Evolutionary conservation across 1,284 basidiomycete genomes (phyloP).

Genomic region (Takashimella tepidaria): DNA sequence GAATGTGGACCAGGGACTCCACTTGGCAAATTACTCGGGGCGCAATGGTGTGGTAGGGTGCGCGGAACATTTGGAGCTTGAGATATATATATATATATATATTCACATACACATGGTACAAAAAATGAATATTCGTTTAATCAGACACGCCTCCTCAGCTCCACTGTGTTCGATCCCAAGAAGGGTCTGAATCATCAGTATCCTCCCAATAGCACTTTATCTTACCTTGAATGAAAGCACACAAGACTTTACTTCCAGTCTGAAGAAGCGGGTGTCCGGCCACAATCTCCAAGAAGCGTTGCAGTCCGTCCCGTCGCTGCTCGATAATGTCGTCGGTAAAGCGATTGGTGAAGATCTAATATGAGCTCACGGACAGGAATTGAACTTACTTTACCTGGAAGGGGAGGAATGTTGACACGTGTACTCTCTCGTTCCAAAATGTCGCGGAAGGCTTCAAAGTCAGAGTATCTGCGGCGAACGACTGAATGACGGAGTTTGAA

Average conservation of each 20-base stretch:
- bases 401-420: constrained; percentile 91
- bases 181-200: constrained; percentile 29
- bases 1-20: constrained; percentile 27
- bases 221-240: constrained; percentile 80
- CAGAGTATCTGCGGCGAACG: constrained; percentile 91
- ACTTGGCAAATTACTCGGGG: constrained; percentile 22
- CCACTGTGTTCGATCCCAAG: constrained; percentile 47
- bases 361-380: background rate
- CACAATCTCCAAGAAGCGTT: constrained; percentile 92
- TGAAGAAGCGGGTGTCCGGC: constrained; percentile 95
- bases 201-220: background rate
- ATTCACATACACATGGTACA: too few species aligned
- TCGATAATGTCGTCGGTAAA: constrained; percentile 99
- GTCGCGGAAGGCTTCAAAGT: constrained; percentile 98
- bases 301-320: constrained; percentile 81
- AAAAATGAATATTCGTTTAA: background rate
- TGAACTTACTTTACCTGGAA: constrained; percentile 72
- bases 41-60: constrained; percentile 30
- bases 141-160: constrained; percentile 19
- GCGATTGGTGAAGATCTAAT: constrained; percentile 77
- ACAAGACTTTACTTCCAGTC: constrained; percentile 95
- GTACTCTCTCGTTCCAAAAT: constrained; percentile 95
- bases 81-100: background rate
- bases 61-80: constrained; percentile 10
- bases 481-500: constrained; percentile 94